Conservation (phyloP, 2,329 filamentous ascomycete species). For the Bretziella fagacearum region DNA sequence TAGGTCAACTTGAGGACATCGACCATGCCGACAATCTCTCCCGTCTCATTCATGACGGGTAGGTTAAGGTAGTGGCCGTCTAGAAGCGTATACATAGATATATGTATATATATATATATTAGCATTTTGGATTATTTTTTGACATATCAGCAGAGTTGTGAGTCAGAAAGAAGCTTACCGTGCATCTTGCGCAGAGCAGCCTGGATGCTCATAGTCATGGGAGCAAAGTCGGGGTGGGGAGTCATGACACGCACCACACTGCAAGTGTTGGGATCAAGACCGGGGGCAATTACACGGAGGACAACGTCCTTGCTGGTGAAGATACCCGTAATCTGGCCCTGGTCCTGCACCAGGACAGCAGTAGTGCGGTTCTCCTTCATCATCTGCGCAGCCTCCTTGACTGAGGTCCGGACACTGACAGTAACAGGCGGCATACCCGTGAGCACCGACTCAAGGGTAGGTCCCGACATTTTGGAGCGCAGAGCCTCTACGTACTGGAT, state of each 20-base stretch:
- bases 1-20: constrained; percentile 97
- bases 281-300: constrained; percentile 89
- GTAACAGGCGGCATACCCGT: constrained; percentile 85
- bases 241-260: constrained; percentile 99
- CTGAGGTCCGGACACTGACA: constrained; percentile 86
- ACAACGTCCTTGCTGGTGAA: constrained; percentile 99
- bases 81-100: too few species aligned
- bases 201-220: constrained; percentile 98
- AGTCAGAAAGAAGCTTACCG: constrained; percentile 54
- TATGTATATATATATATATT: too few species aligned
- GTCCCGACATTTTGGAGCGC: constrained; percentile 91
- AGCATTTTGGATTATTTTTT: background rate
- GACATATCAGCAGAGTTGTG: background rate
- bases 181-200: constrained; percentile 98
- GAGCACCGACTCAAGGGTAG: constrained; percentile 84
- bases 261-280: constrained; percentile 83
- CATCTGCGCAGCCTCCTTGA: constrained; percentile 82
- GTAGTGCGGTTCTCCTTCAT: constrained; percentile 99
- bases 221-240: constrained; percentile 94
- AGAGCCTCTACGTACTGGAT: constrained; percentile 98
- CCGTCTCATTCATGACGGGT: constrained; percentile 92
- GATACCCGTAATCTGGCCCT: constrained; percentile 93
- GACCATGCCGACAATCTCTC: constrained; percentile 98
- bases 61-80: constrained; percentile 97
- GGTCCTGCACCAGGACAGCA: constrained; percentile 87